These are phyloP conservation scores for Skeletonema potamos DNA, from an alignment of 108 stramenopile genomes.

Conservation along the genomic window DNA sequence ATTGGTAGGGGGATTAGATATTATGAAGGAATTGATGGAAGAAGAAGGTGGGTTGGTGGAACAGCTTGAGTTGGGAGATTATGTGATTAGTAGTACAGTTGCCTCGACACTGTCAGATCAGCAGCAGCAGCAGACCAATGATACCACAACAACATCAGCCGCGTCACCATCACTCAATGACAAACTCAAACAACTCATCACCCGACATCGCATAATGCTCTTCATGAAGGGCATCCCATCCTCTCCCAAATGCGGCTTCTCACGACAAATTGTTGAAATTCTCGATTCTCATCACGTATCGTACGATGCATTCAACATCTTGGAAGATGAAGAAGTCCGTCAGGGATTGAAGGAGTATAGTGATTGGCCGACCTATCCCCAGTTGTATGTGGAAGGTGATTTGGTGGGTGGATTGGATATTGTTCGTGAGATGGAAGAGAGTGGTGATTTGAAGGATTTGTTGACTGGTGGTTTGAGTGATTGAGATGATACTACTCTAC, in stretches of 20 bases:
- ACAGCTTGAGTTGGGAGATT: constrained; percentile 49
- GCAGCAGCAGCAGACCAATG: constrained; percentile 1
- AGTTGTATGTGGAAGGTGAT: constrained; percentile 95
- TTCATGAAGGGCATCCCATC: constrained; percentile 98
- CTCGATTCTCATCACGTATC: constrained; percentile 63
- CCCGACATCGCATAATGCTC: constrained; percentile 77
- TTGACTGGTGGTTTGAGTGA: constrained; percentile 41
- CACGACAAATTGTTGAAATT: constrained; percentile 83
- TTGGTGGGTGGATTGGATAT: constrained; percentile 97
- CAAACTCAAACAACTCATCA: constrained; percentile 59
- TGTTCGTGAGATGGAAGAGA: constrained; percentile 88
- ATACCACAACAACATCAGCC: neutral
- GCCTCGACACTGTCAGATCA: neutral
- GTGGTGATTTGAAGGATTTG: constrained; percentile 71
- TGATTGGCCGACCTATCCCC: constrained; percentile 98
- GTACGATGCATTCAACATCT: constrained; percentile 87
- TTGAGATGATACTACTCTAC: neutral
- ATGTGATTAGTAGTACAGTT: neutral
- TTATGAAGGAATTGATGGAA: constrained; percentile 92
- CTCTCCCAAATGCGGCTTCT: constrained; percentile 90
- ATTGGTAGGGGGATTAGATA: constrained; percentile 95
- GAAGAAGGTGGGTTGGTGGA: constrained; percentile 69
- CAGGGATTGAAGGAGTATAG: constrained; percentile 86
- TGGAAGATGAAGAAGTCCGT: constrained; percentile 90
- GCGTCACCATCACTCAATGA: constrained; percentile 55